Evolutionary conservation across 139 green algal genomes (phyloP).

Genomic region (Tetraselmis striata): DNA sequence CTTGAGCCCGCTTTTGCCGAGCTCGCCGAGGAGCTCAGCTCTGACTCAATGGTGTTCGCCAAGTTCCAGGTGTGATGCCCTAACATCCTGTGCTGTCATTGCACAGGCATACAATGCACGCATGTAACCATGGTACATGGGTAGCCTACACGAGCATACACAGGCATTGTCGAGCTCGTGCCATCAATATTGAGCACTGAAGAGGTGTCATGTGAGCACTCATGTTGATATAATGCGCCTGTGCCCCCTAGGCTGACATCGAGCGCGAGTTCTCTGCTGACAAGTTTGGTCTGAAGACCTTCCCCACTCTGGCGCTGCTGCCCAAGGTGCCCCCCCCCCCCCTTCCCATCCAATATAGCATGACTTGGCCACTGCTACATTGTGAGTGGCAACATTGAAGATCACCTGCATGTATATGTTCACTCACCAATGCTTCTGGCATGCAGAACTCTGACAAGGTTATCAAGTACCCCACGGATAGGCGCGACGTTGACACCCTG

Average conservation of each 20-base stretch:
- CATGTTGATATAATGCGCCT: too few species aligned
- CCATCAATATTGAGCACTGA: too few species aligned
- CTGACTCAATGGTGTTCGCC: neutral
- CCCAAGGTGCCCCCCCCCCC: slow-evolving; percentile 25
- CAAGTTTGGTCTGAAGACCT: slow-evolving; percentile 79
- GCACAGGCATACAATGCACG: too few species aligned
- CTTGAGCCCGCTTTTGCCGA: neutral
- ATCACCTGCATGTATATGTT: too few species aligned
- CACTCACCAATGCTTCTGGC: too few species aligned
- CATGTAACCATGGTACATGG: too few species aligned
- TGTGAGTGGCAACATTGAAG: neutral
- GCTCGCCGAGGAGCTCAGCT: neutral
- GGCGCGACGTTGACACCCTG: slow-evolving; percentile 73
- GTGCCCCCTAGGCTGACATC: slow-evolving; percentile 67
- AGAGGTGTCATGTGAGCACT: too few species aligned
- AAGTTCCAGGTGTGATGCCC: neutral
- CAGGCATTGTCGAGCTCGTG: neutral
- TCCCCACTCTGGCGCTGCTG: slow-evolving; percentile 85
- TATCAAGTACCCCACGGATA: slow-evolving; percentile 77
- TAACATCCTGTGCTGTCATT: too few species aligned
- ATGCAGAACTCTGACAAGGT: slow-evolving; percentile 22
- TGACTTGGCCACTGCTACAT: neutral
- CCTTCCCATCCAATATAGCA: too few species aligned
- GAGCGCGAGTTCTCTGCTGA: slow-evolving; percentile 66
- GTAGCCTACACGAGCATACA: neutral